A percentile compares a stretch with the other conserved stretches of the same genome.
Evolutionary conservation across 371 early-diverging fungal species (phyloP).

Genomic region (Rhizopus microsporus): DNA sequence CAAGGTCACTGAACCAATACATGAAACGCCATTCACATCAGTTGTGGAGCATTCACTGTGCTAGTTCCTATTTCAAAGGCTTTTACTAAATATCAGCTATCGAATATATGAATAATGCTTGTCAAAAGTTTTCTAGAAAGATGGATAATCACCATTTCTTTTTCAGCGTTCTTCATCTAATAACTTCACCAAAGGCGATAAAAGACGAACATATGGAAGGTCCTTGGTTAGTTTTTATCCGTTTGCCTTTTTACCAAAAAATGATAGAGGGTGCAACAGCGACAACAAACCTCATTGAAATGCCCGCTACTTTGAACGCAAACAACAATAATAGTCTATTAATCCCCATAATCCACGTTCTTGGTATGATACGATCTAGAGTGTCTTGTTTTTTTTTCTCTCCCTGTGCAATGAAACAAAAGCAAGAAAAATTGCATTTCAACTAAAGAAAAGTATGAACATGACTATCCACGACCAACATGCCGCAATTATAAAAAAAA

Average conservation of each 20-base stretch:
- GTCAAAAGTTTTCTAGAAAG: slow-evolving; percentile 1
- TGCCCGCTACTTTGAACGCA: slow-evolving; percentile 1
- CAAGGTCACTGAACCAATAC: neutral
- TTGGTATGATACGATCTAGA: neutral
- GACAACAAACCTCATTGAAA: slow-evolving; percentile 2
- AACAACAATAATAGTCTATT: neutral
- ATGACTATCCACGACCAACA: neutral
- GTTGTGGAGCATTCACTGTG: slow-evolving; percentile 4
- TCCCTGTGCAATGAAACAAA: slow-evolving; percentile 1
- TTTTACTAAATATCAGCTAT: slow-evolving; percentile 2
- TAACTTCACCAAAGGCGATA: slow-evolving; percentile 8
- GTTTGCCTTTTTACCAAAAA: slow-evolving; percentile 5
- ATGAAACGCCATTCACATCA: slow-evolving; percentile 1
- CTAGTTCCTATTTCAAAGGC: neutral
- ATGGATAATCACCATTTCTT: slow-evolving; percentile 1
- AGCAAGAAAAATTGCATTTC: slow-evolving; percentile 4
- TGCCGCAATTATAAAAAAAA: neutral
- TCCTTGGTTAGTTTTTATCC: slow-evolving; percentile 1
- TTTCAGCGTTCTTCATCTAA: neutral
- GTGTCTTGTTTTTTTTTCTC: slow-evolving; percentile 4
- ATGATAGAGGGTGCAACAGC: neutral
- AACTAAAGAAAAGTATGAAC: neutral
- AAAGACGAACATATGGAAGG: slow-evolving; percentile 1
- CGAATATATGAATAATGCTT: slow-evolving; percentile 1
- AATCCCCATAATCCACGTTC: neutral